Conservation (phyloP, 768 basidiomycete species). For the Zangia roseola region DNA sequence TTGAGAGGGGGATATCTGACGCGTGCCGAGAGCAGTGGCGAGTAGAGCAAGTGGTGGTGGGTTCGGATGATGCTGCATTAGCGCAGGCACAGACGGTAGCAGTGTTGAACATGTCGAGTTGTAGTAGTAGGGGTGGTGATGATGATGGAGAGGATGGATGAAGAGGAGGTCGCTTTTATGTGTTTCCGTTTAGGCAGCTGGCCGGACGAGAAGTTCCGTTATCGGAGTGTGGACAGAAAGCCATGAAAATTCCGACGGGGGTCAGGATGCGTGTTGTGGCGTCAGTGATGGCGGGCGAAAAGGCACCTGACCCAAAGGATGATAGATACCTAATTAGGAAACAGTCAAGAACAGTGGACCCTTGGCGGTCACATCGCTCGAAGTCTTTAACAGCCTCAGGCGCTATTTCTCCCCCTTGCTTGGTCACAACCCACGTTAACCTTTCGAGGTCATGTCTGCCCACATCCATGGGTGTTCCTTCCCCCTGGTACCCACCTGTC, state of each 20-base stretch:
- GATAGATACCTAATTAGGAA: slow-evolving; percentile 22
- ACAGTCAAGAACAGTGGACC: slow-evolving; percentile 12
- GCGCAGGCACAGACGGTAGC: slow-evolving; percentile 11
- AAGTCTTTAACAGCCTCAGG: slow-evolving; percentile 18
- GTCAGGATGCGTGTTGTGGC: slow-evolving; percentile 37
- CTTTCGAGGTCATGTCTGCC: slow-evolving; percentile 32
- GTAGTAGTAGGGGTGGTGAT: slow-evolving; percentile 1
- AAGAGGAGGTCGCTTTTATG: slow-evolving; percentile 25
- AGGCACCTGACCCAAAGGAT: slow-evolving; percentile 30
- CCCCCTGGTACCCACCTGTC: slow-evolving; percentile 12
- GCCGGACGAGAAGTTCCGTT: slow-evolving; percentile 35
- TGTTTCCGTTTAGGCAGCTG: slow-evolving; percentile 25
- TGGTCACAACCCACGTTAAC: slow-evolving; percentile 29
- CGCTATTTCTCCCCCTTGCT: slow-evolving; percentile 22
- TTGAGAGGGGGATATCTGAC: slow-evolving; percentile 24
- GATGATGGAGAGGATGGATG: not conserved
- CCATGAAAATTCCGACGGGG: slow-evolving; percentile 33
- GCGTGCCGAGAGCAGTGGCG: slow-evolving; percentile 8
- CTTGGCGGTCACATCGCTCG: slow-evolving; percentile 35
- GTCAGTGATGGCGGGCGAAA: slow-evolving; percentile 35
- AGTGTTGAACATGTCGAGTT: slow-evolving; percentile 19
- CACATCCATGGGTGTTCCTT: slow-evolving; percentile 19
- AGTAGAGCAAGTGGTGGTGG: slow-evolving; percentile 2
- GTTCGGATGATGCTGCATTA: slow-evolving; percentile 10
- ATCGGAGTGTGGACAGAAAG: slow-evolving; percentile 35